A percentile compares a stretch with the other conserved stretches of the same genome.
Evolutionary conservation across 2,329 filamentous ascomycete species (phyloP).

Genomic region (Blastomyces emzantsi): DNA sequence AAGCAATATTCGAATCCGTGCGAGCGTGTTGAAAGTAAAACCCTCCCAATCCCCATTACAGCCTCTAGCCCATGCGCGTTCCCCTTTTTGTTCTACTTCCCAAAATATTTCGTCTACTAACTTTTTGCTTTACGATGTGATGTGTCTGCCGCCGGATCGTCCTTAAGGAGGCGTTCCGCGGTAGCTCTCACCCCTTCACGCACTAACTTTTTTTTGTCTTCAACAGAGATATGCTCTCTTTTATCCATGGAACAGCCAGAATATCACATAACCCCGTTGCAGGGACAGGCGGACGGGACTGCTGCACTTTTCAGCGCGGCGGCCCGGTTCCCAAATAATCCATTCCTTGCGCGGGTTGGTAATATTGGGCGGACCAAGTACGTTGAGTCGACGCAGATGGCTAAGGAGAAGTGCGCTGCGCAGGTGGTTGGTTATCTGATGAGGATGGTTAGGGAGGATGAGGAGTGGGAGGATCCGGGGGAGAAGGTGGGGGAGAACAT

Average conservation of each 20-base stretch:
- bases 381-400: conserved; percentile 10
- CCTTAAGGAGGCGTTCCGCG: not conserved
- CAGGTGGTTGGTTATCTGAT: conserved; percentile 25
- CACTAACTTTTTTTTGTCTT: not conserved
- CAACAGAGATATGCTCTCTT: conserved; percentile 20
- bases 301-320: conserved; percentile 15
- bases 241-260: conserved; percentile 20
- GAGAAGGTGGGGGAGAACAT: conserved; percentile 8
- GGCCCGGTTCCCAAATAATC: conserved; percentile 22
- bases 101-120: not conserved
- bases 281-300: conserved; percentile 5
- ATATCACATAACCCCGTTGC: conserved; percentile 14
- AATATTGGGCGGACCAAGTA: conserved; percentile 19
- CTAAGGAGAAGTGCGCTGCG: conserved; percentile 21
- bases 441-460: conserved; percentile 24
- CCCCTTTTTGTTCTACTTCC: not conserved
- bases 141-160: not conserved
- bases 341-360: conserved; percentile 25
- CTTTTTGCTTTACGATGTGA: not conserved
- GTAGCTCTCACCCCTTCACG: not conserved
- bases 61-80: not conserved
- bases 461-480: conserved; percentile 11
- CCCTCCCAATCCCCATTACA: not conserved
- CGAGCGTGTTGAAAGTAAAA: conserved; percentile 21
- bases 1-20: conserved; percentile 7